Conservation (phyloP, 2,329 filamentous ascomycete species). For the Epichloe scottii region DNA sequence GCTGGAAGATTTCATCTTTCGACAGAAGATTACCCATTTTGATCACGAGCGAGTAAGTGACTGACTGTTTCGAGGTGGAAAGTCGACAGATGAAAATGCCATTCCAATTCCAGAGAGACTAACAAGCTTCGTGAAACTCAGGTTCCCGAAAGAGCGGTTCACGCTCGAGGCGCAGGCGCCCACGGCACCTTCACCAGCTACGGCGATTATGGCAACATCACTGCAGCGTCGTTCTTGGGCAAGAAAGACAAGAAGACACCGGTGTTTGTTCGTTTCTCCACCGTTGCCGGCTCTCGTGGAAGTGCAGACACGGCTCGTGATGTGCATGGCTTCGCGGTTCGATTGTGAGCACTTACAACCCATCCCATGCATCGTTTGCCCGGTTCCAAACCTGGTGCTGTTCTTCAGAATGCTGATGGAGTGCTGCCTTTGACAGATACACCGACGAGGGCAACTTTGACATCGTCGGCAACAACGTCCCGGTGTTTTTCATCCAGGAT, state of each 20-base stretch:
- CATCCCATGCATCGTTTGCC: no score
- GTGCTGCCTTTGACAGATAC: slow-evolving; percentile 29
- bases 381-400: no score
- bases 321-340: slow-evolving; percentile 56
- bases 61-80: not conserved
- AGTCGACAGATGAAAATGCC: not conserved
- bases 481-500: slow-evolving; percentile 60
- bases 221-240: slow-evolving; percentile 51
- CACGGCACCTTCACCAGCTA: slow-evolving; percentile 60
- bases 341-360: slow-evolving; percentile 20
- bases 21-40: slow-evolving; percentile 60
- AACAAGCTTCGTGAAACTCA: slow-evolving; percentile 3
- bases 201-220: slow-evolving; percentile 54
- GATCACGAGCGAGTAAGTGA: slow-evolving; percentile 53
- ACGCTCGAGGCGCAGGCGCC: slow-evolving; percentile 57
- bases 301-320: slow-evolving; percentile 59
- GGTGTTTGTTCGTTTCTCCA: slow-evolving; percentile 61
- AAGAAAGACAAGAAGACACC: slow-evolving; percentile 44
- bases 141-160: slow-evolving; percentile 53
- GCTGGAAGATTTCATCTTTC: slow-evolving; percentile 60
- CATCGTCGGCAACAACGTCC: slow-evolving; percentile 56
- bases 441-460: slow-evolving; percentile 61
- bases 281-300: slow-evolving; percentile 56
- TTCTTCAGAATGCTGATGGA: not conserved
- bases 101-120: not conserved